These are phyloP conservation scores for Clarireedia hainanense DNA, from an alignment of 2,329 filamentous ascomycete genomes.

Conservation along the genomic window DNA sequence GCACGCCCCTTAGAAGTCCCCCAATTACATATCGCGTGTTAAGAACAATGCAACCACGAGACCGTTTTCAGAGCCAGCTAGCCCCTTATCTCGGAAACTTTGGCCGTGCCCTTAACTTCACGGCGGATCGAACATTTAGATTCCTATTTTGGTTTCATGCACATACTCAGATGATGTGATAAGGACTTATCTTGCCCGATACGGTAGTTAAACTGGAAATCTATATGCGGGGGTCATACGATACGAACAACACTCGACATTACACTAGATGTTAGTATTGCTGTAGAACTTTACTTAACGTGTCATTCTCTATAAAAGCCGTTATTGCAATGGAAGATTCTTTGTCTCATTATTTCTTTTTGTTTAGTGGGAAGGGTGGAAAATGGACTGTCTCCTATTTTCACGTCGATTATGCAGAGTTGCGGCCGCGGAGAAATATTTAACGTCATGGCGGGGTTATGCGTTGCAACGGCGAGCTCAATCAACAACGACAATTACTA, in stretches of 20 bases:
- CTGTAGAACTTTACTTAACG: not conserved
- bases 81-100: no score
- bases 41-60: no score
- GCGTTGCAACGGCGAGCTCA: not conserved
- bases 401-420: not conserved
- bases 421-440: not conserved
- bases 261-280: not conserved
- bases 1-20: no score
- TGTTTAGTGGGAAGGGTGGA: not conserved
- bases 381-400: not conserved
- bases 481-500: not conserved
- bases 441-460: not conserved
- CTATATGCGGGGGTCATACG: constrained; percentile 2
- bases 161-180: not conserved
- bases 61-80: no score
- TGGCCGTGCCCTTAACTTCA: no score
- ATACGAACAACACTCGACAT: not conserved
- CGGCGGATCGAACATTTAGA: not conserved
- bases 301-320: not conserved
- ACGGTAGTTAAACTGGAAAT: not conserved
- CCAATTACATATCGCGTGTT: no score
- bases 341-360: not conserved
- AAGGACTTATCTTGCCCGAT: not conserved
- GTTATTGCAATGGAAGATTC: not conserved
- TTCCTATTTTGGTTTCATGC: not conserved